A percentile compares a stretch with the other conserved stretches of the same genome.
These are phyloP conservation scores for Castanospermum australe DNA, from an alignment of 306 rosid species.

Conservation along the genomic window DNA sequence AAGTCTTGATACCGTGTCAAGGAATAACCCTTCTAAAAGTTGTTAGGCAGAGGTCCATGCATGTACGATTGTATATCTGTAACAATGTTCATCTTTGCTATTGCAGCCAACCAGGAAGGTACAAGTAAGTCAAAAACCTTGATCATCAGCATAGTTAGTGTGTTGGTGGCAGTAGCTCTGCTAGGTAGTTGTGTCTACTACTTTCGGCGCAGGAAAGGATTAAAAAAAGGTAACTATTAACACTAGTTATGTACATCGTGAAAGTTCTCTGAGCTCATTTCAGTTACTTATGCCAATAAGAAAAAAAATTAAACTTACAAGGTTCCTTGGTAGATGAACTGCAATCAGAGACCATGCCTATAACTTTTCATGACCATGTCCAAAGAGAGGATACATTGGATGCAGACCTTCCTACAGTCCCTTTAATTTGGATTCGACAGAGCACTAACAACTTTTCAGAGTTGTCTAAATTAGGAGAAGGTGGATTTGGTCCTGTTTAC, in stretches of 20 bases:
- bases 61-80: background rate
- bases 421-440: constrained; percentile 13
- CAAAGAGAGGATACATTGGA: constrained; percentile 12
- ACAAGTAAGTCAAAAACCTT: constrained; percentile 5
- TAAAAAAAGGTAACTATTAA: constrained; percentile 22
- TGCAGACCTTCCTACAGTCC: constrained; percentile 29
- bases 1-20: too few species aligned
- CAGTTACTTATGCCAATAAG: background rate
- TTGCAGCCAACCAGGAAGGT: constrained; percentile 9
- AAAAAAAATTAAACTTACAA: background rate
- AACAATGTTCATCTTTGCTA: background rate
- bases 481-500: constrained; percentile 63
- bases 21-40: too few species aligned
- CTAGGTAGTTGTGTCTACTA: constrained; percentile 13
- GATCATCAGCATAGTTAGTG: constrained; percentile 16
- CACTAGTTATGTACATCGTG: background rate
- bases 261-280: background rate
- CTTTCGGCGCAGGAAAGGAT: background rate
- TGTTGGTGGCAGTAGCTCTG: constrained; percentile 27
- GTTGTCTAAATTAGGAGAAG: constrained; percentile 53
- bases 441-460: constrained; percentile 48
- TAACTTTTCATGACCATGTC: background rate
- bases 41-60: too few species aligned
- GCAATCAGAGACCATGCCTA: background rate
- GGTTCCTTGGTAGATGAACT: background rate